Base-by-base conservation (phyloP, 2,329 filamentous ascomycete species). In the Whalleya microplaca region DNA sequence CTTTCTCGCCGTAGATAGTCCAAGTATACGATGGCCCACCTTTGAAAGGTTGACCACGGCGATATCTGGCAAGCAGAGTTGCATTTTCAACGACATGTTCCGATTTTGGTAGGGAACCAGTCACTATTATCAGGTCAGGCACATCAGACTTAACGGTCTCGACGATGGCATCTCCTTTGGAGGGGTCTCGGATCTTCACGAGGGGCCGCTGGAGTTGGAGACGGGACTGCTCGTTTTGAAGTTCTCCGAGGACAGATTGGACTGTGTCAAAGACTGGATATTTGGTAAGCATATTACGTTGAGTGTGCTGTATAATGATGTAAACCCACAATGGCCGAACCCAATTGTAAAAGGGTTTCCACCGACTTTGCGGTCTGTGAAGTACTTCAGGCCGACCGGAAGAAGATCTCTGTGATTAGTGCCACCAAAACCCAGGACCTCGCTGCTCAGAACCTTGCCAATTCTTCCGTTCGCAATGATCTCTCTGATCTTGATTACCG, bases 381-480 rank as follows among this genome's bases (percentile, higher is more conserved):
- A 80, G 56, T 84, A 87, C 29, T 70, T 66, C 27, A 81, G 61
- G 0, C 66, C 69, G 14, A 63, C 55, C 0, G 69, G 61, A 9
- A 79, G 1, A 0, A 51, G 49, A 1, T 71, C 67, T 2, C 77
- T 65, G 16, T 71, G 66, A 0, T 67, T 61, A 0, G 72, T 66
- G 1, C 74, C 76, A 0, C 75, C 76, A 42, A 64, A 69, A 0
- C 69, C 75, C 27, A 65, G 69, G 4, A 78, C 61, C 42, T 82
- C 79, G 8, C 75, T 78, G 56, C 80, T 83, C 18, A 85, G 62
- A 0, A 86, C 70, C 46, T 76, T 79, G 0, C 84, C 84, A 37
- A 86, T 75, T 1, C 65, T 67, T 0, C 80, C 80, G 0, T 69
- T 64, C 0, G 63, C 65, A 4, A 86, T 43, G 1, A 84, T 27